Conservation (phyloP, 2,329 filamentous ascomycete genomes). For the Apiospora malaysiana region DNA sequence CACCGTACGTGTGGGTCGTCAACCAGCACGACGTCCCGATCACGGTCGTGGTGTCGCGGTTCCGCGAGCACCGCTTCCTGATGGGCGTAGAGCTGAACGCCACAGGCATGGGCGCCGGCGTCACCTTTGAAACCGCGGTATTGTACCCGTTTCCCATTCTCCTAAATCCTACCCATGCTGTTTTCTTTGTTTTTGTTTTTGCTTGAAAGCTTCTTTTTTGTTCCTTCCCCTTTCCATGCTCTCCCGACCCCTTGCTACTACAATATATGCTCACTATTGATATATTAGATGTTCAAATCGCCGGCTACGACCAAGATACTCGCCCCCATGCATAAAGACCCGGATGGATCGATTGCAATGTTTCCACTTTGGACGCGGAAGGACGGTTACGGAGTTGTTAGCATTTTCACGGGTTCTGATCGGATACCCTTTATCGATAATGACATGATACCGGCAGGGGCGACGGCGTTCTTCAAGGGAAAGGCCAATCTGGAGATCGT, state of each 20-base stretch:
- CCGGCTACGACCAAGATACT: not conserved
- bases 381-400: not conserved
- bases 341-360: not conserved
- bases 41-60: not conserved
- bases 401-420: not conserved
- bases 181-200: too few relatives aligned
- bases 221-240: too few relatives aligned
- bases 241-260: too few relatives aligned
- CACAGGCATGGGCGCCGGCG: not conserved
- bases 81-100: not conserved
- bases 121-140: not conserved
- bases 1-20: not conserved
- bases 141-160: not conserved
- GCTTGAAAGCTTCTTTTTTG: too few relatives aligned
- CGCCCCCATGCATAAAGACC: not conserved
- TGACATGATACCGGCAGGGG: not conserved
- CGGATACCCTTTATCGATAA: not conserved
- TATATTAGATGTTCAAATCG: not conserved
- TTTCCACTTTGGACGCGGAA: not conserved
- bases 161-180: too few relatives aligned
- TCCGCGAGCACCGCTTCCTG: not conserved
- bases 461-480: not conserved
- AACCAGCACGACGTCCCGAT: not conserved
- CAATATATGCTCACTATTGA: not conserved
- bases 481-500: not conserved